Percentiles rank a stretch among this genome's conserved stretches.
phyloP scores from a whole-genome alignment of 208 protist species.

The Willaertia magna region DNA sequence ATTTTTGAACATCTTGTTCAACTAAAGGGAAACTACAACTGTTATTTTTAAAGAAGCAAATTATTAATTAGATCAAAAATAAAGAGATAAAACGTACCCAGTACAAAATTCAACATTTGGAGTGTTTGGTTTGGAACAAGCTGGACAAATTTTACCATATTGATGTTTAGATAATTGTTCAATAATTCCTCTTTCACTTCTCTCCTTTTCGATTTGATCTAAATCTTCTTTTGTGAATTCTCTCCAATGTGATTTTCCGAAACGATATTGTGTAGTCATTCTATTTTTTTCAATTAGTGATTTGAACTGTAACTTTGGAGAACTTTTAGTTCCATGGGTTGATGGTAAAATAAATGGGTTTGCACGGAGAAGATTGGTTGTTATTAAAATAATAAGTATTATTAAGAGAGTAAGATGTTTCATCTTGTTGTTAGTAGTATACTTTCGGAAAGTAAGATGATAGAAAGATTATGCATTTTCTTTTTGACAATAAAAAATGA shows the following conservation, averaged over 20 bases:
- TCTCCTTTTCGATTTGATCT: not conserved
- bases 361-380: too few species aligned
- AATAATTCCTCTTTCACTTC: not conserved
- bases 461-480: too few species aligned
- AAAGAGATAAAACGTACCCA: not conserved
- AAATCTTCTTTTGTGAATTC: not conserved
- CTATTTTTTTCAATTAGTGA: not conserved
- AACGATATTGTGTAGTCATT: not conserved
- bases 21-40: not conserved
- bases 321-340: too few species aligned
- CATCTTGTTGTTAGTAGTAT: too few species aligned
- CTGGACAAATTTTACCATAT: not conserved
- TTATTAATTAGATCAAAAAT: not conserved
- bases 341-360: too few species aligned
- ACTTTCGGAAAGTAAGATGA: too few species aligned
- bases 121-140: constrained; percentile 1
- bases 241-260: not conserved
- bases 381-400: too few species aligned
- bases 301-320: too few species aligned
- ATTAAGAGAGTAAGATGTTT: too few species aligned
- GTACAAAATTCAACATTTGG: not conserved
- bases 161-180: not conserved
- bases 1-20: not conserved
- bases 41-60: not conserved
- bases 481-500: too few species aligned